These are phyloP conservation scores for Xerocomellus intermedius DNA, from an alignment of 768 basidiomycete genomes.

Conservation along the genomic window DNA sequence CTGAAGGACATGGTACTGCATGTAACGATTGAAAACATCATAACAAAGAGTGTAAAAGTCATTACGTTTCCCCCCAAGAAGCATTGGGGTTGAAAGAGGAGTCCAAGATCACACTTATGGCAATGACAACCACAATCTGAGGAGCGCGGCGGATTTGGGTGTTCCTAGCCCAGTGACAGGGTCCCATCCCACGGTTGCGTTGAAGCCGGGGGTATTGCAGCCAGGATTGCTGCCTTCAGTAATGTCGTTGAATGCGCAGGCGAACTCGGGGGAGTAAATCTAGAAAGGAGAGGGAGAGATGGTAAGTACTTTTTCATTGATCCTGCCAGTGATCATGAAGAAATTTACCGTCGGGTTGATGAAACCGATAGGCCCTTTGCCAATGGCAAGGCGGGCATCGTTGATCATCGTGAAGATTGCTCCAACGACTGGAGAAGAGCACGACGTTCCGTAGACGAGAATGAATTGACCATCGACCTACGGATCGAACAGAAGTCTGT, in stretches of 20 bases:
- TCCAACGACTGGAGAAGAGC: conserved; percentile 30
- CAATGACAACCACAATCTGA: neutral
- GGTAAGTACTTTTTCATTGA: neutral
- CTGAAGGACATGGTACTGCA: too few species aligned
- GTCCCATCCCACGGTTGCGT: conserved; percentile 38
- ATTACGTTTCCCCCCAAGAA: neutral
- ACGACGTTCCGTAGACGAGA: conserved; percentile 34
- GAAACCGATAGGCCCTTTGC: conserved; percentile 31
- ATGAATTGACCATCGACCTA: conserved; percentile 28
- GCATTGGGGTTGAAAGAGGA: neutral
- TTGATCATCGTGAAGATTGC: conserved; percentile 40
- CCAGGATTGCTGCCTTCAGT: conserved; percentile 44
- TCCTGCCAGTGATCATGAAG: neutral
- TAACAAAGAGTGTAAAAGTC: too few species aligned
- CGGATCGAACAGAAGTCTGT: neutral
- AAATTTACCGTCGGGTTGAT: conserved; percentile 5
- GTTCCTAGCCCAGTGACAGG: conserved; percentile 36
- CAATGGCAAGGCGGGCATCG: conserved; percentile 34
- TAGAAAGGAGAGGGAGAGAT: neutral
- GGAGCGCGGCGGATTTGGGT: neutral
- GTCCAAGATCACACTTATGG: neutral
- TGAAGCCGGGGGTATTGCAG: conserved; percentile 42
- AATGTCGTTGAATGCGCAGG: conserved; percentile 39
- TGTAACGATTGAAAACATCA: too few species aligned
- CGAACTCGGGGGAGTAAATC: conserved; percentile 9